These are phyloP conservation scores for Grosmannia clavigera DNA, from an alignment of 2,329 filamentous ascomycete genomes.

Conservation along the genomic window DNA sequence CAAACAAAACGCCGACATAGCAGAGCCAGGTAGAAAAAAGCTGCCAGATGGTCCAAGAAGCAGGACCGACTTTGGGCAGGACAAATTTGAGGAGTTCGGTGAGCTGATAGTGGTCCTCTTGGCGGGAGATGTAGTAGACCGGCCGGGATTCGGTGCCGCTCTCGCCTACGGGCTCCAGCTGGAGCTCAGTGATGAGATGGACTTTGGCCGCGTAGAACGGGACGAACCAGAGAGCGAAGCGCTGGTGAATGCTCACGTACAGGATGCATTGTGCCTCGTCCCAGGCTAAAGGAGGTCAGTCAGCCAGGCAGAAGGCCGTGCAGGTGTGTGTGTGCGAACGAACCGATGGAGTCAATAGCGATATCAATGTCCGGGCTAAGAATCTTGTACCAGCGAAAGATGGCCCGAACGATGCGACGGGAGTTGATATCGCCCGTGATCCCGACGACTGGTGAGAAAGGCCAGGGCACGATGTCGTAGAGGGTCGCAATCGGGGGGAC, in stretches of 20 bases:
- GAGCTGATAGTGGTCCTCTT: not conserved
- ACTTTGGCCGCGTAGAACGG: not conserved
- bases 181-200: not conserved
- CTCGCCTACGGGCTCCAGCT: not conserved
- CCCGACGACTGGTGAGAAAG: not conserved
- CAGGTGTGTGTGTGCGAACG: not conserved
- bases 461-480: not conserved
- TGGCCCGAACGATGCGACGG: not conserved
- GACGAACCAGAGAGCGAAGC: not conserved
- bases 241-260: not conserved
- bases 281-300: not conserved
- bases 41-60: not conserved
- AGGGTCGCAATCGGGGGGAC: not conserved
- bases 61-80: not conserved
- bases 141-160: not conserved
- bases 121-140: not conserved
- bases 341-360: not conserved
- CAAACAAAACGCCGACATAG: not conserved
- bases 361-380: not conserved
- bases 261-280: not conserved
- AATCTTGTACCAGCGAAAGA: not conserved
- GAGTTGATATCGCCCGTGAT: not conserved
- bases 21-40: not conserved
- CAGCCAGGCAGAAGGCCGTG: not conserved
- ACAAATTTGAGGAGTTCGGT: not conserved